phyloP scores from a whole-genome alignment of 1,139 yeast species.

The Candida sojae region DNA sequence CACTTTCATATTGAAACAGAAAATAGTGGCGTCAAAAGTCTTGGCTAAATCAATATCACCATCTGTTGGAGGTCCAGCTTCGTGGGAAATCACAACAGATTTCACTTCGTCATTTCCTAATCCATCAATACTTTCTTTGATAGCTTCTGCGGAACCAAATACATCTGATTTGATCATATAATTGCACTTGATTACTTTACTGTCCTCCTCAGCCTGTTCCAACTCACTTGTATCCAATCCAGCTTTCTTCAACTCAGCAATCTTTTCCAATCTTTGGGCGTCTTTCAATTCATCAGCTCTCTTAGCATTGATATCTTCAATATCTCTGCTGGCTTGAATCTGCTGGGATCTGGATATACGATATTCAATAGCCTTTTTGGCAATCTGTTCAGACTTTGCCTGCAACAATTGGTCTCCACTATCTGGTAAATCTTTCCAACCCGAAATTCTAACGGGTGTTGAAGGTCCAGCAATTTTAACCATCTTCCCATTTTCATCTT shows the following conservation, averaged over 20 bases:
- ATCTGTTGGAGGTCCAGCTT: slow-evolving; percentile 86
- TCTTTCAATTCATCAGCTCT: slow-evolving; percentile 49
- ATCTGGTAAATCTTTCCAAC: slow-evolving; percentile 92
- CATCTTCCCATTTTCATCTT: slow-evolving; percentile 68
- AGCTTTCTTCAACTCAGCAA: slow-evolving; percentile 56
- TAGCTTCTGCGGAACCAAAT: slow-evolving; percentile 65
- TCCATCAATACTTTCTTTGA: slow-evolving; percentile 71
- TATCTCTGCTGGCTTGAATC: slow-evolving; percentile 63
- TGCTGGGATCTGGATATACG: slow-evolving; percentile 58
- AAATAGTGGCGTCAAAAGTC: slow-evolving; percentile 68
- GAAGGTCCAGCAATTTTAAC: slow-evolving; percentile 80
- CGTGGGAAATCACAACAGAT: slow-evolving; percentile 66
- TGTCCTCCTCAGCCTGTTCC: slow-evolving; percentile 20
- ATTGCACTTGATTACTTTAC: slow-evolving; percentile 38
- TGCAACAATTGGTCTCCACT: slow-evolving; percentile 87
- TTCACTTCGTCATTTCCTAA: slow-evolving; percentile 85
- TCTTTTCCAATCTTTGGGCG: slow-evolving; percentile 50
- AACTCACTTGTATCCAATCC: slow-evolving; percentile 51
- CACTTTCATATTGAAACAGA: slow-evolving; percentile 75
- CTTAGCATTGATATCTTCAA: slow-evolving; percentile 68
- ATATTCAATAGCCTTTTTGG: slow-evolving; percentile 73
- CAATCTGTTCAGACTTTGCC: slow-evolving; percentile 70
- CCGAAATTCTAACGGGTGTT: slow-evolving; percentile 87
- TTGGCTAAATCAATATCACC: slow-evolving; percentile 82
- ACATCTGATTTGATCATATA: slow-evolving; percentile 90